phyloP scores from a whole-genome alignment of 2,329 filamentous ascomycete species.

The Apiospora marii region DNA sequence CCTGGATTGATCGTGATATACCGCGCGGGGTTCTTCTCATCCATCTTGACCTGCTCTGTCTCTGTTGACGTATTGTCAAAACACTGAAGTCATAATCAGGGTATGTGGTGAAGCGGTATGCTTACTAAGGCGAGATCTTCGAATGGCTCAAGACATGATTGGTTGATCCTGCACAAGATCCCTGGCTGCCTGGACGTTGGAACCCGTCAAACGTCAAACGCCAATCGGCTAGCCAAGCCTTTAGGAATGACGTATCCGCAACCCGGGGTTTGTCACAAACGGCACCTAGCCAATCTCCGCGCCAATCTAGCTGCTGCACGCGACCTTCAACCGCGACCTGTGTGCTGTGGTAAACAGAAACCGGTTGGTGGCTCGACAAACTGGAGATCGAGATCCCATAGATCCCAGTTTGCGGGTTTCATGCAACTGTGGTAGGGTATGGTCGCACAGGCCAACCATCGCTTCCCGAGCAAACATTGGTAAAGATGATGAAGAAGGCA shows the following conservation, averaged over 20 bases:
- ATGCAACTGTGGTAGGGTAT: not conserved
- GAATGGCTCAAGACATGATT: too few relatives aligned
- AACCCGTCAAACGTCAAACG: too few relatives aligned
- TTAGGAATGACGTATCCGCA: not conserved
- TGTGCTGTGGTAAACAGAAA: not conserved
- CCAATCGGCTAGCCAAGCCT: conserved; percentile 3
- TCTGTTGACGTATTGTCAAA: not conserved
- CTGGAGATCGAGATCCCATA: conserved; percentile 13
- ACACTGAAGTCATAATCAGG: not conserved
- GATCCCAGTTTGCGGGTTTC: not conserved
- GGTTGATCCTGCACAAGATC: too few relatives aligned
- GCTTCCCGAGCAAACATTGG: not conserved
- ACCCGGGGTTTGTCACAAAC: not conserved
- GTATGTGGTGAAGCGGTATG: not conserved
- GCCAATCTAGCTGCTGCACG: not conserved
- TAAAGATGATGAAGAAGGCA: not conserved
- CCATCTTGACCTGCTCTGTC: not conserved
- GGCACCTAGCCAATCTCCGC: not conserved
- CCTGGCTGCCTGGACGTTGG: not conserved
- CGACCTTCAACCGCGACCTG: not conserved
- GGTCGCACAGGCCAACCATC: not conserved
- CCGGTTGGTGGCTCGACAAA: not conserved
- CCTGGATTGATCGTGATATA: not conserved
- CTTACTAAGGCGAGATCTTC: not conserved
- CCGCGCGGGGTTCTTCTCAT: not conserved